Base-by-base conservation (phyloP, 1,139 yeast genomes). In the Diutina rugosa region DNA sequence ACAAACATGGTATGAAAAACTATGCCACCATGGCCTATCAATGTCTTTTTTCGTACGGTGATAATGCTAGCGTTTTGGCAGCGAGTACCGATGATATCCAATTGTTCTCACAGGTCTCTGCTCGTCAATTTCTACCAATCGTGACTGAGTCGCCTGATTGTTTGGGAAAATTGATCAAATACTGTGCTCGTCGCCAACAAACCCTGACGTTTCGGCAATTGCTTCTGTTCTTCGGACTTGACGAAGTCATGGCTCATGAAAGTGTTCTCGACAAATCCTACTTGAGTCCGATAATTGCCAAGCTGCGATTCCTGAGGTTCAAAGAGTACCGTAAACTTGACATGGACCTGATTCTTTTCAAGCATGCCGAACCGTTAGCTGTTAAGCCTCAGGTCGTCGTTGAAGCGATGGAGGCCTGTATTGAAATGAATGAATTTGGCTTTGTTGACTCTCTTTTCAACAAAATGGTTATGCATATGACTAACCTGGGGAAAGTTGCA, bases 381-480 rank as follows among this genome's bases (percentile, higher is more conserved):
- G 61, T 67, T 2, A 56, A 59, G 5, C 56, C 61, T 4, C 59
- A 61, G 0, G 60, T 67, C 1, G 59, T 75, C 8, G 68, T 71
- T 53, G 57, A 58, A 8, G 69, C 73, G 1, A 72, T 76, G 55
- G 61, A 61, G 9, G 69, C 68, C 1, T 72, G 78, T 56, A 64
- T 72, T 9, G 63, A 66, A 8, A 60, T 72, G 35, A 60, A 64
- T 18, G 63, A 68, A 56, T 69, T 59, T 57, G 68, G 68, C 41
- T 69, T 67, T 55, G 65, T 76, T 38, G 79, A 75, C 59, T 60
- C 66, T 10, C 60, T 76, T 32, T 63, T 73, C 57, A 71, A 69
- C 59, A 76, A 74, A 59, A 61, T 74, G 4, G 64, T 74, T 7
- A 14, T 60, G 12, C 53, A 49, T 12, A 21, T 16, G 29, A 49